Base-by-base conservation (phyloP, 1,139 yeast genomes). In the Candida freyschussii region DNA sequence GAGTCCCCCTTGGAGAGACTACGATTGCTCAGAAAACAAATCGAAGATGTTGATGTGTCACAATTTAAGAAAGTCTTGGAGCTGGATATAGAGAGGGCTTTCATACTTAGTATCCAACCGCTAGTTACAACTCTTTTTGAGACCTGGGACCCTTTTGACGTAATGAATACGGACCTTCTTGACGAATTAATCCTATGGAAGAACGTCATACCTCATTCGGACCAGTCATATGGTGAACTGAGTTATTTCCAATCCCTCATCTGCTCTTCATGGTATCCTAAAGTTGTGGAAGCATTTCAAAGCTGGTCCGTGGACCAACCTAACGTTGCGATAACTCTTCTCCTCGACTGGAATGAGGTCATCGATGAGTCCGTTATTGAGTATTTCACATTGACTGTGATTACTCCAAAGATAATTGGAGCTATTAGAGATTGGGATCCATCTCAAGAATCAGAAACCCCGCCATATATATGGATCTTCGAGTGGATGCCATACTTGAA, bases 301-400 rank as follows among this genome's bases (percentile, higher is more conserved):
- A 36, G 49, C 7, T 71, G 75, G 65, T 32, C 52, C 6, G 37
- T 55, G 5, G 31, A 41, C 11, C 50, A 51, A 22, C 56, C 59
- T 1, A 54, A 58, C 31, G 30, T 52, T 6, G 56, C 60, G 3
- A 50, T 62, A 7, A 58, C 53, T 10, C 37, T 56, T 17, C 41
- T 60, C 34, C 62, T 72, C 19, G 70, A 68, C 22, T 71, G 74
- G 65, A 59, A 58, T 24, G 53, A 55, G 1, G 40, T 71, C 1
- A 36, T 73, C 3, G 65, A 67, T 3, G 46, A 45, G 1, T 43
- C 45, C 13, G 43, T 67, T 6, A 41, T 60, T 12, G 48, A 57
- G 5, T 45, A 52, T 14, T 42, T 64, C 11, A 43, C 62, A 11
- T 31, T 42, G 7, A 48, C 47, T 8, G 44, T 56, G 4, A 43